Conservation (phyloP, 2,329 filamentous ascomycete species). For the Neonectria coccinea region DNA sequence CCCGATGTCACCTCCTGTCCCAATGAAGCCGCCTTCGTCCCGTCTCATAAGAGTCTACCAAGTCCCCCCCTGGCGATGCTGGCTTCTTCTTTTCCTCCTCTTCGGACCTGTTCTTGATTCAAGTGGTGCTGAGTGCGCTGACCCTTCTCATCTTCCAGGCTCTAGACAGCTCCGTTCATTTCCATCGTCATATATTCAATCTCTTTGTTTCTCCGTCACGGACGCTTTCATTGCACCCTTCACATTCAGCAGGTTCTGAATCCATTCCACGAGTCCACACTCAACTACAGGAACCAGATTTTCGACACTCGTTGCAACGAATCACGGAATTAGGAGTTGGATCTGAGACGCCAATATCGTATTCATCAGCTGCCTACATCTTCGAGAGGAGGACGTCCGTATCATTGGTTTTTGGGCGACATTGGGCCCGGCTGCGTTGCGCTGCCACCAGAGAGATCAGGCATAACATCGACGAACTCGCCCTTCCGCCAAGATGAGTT, state of each 20-base stretch:
- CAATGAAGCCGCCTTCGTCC: slow-evolving; percentile 5
- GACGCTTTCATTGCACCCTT: slow-evolving; percentile 13
- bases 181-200: slow-evolving; percentile 36
- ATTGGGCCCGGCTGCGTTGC: slow-evolving; percentile 1
- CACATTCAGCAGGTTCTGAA: slow-evolving; percentile 68
- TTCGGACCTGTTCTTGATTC: slow-evolving; percentile 39
- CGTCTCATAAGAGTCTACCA: slow-evolving; percentile 22
- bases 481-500: slow-evolving; percentile 40
- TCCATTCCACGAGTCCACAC: slow-evolving; percentile 27
- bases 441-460: neutral
- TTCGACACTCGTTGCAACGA: neutral
- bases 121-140: slow-evolving; percentile 2
- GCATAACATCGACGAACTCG: slow-evolving; percentile 8
- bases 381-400: neutral
- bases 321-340: neutral
- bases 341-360: neutral
- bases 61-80: neutral
- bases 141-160: slow-evolving; percentile 27
- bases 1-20: slow-evolving; percentile 29
- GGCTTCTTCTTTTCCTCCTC: slow-evolving; percentile 22
- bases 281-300: neutral
- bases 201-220: slow-evolving; percentile 38
- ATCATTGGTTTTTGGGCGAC: neutral
- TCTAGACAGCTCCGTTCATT: slow-evolving; percentile 47
- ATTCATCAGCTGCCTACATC: neutral